Evolutionary conservation across 2,329 filamentous ascomycete genomes (phyloP), one percentile per base, ranked within the genome.

Genomic region (Thermothelomyces thermophilus): DNA sequence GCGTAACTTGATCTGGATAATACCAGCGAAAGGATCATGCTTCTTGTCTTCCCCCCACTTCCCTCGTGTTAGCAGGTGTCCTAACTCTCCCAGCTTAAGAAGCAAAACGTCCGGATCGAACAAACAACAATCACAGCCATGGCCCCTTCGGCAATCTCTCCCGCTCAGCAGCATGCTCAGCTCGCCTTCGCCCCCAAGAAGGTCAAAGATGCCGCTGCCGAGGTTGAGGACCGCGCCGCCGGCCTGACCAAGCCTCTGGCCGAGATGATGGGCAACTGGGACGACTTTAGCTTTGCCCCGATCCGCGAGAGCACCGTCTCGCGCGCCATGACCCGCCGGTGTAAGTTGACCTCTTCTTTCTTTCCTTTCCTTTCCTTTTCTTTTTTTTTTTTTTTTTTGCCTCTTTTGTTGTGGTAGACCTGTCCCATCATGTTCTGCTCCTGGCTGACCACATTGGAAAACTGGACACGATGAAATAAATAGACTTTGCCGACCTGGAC

Each of bases 1-100:
- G 66, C 63, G 51, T 50, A 57, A 68, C 66, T 67, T 67, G 66
- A 68, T 66, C 64, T 66, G 64, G 64, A 64, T 66, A 66, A 66
- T 66, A 63, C 64, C 64, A 67, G 90, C 90, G 90, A 90, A 93
- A 95, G 90, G 86, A 95, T 93, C 89, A 94, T 95, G 88, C 87
- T 79, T 79, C 78, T 73, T 73, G 28, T 70, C 71, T 45, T 42
- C 67, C 62, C 66, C 63, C 57, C 63, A 57, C 59, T 62, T 63
- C 60, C 57, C 53, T 48, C 59, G 57, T 56, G 63, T 20, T 11
- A 20, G 22, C 36, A 68, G 70, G 71, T n/a, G 68, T 64, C 59
- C 58, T 61, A 52, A 59, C 56, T 52, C 33, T 45, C 37, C 5
- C 39, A 61, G 58, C 56, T 51, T 4, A 43, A 3, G 20, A 11